Evolutionary conservation across 306 rosid species (phyloP), one percentile per base, ranked within the genome.

Genomic region (Nissolia schottii): DNA sequence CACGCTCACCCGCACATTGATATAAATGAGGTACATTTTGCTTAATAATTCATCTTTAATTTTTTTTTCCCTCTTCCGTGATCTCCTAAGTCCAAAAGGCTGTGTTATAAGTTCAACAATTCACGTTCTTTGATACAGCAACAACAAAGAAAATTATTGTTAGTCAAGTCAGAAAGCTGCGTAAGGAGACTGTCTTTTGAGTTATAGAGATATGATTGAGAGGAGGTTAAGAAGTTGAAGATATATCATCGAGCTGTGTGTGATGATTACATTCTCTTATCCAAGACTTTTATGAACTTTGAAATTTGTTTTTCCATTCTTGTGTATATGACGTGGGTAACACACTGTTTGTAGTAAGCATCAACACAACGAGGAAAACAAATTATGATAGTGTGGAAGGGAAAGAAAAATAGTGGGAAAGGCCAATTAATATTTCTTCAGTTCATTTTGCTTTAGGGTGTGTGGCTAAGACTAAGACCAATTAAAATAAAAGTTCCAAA

Each of bases 41-140:
- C 7, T 38, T n/a, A n/a, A n/a, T n/a, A n/a, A n/a, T n/a, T n/a
- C n/a, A n/a, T 64, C 27, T 1, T 18, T 3, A 9, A 7, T 0
- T 15, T 15, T 54, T 64, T 27, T 1, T 9, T 25, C 13, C 22
- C 56, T 18, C 29, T 25, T 43, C 10, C 24, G 7, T 51, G 68
- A 29, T 57, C 67, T 41, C 41, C 14, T 2, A 70, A 60, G 80
- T 69, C 72, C 72, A 70, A 67, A 71, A 70, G 3, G 67, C 3
- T 49, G 25, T 65, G 22, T 37, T 19, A 29, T 11, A 37, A 25
- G 62, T 76, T 61, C 61, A 58, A 77, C 64, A 49, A 68, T 37
- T 29, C 46, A 34, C 31, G 8, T 77, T 50, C 37, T 2, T 50
- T 48, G 81, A 70, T 70, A 40, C 16, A 27, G 19, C 15, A 7